Conservation (phyloP, 2,329 filamentous ascomycete genomes). For the Verticillium zaregamsianum region DNA sequence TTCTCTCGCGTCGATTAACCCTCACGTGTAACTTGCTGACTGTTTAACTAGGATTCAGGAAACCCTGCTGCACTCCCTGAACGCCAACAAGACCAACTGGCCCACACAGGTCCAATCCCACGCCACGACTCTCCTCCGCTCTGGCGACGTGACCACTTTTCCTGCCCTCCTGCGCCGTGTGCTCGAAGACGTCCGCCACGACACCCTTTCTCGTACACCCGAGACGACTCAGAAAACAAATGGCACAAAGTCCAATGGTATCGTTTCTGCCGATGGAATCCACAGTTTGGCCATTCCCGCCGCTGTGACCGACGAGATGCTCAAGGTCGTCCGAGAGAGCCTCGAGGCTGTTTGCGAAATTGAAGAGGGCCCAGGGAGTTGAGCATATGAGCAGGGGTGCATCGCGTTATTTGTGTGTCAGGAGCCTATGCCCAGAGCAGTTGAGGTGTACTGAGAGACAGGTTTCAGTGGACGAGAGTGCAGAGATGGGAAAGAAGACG, state of each 20-base stretch:
- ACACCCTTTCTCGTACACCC: slow-evolving; percentile 29
- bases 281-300: slow-evolving; percentile 52
- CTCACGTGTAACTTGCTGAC: too few relatives aligned
- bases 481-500: too few relatives aligned
- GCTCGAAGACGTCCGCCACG: slow-evolving; percentile 56
- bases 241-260: slow-evolving; percentile 14
- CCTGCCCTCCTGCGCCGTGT: slow-evolving; percentile 57
- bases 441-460: too few relatives aligned
- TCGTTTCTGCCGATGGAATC: slow-evolving; percentile 17
- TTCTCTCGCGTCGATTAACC: background rate
- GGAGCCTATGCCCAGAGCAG: too few relatives aligned
- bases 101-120: slow-evolving; percentile 56
- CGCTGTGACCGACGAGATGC: slow-evolving; percentile 56
- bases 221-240: slow-evolving; percentile 18
- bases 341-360: slow-evolving; percentile 47
- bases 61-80: slow-evolving; percentile 56
- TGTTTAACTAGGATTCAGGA: slow-evolving; percentile 53
- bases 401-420: too few relatives aligned
- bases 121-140: slow-evolving; percentile 56
- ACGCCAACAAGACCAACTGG: slow-evolving; percentile 59
- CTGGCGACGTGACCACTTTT: slow-evolving; percentile 55
- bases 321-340: slow-evolving; percentile 55
- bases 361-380: slow-evolving; percentile 13
- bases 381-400: background rate
- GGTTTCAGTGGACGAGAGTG: too few relatives aligned